Percentiles rank a stretch among this genome's conserved stretches.
These are phyloP conservation scores for Claviceps digitariae DNA, from an alignment of 2,329 filamentous ascomycete genomes.

Conservation along the genomic window DNA sequence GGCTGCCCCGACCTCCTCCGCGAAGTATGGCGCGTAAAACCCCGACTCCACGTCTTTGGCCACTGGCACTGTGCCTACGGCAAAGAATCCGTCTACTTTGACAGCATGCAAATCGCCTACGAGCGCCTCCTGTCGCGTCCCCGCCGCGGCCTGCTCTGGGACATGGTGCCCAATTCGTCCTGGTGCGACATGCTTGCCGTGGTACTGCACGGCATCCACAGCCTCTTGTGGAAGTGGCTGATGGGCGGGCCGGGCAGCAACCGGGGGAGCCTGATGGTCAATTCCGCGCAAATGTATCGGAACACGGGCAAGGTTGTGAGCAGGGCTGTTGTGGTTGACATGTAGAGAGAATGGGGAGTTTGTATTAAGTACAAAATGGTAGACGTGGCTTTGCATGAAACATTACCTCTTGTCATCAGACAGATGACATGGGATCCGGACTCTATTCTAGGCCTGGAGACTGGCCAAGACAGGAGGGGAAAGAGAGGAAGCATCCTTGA, in stretches of 20 bases:
- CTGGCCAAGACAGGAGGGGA: too few relatives aligned
- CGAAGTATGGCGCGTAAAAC: conserved; percentile 63
- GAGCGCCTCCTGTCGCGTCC: conserved; percentile 45
- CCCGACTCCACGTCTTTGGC: conserved; percentile 68
- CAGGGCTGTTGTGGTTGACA: conserved; percentile 23
- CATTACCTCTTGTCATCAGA: too few relatives aligned
- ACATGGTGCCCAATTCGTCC: conserved; percentile 29
- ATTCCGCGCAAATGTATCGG: conserved; percentile 42
- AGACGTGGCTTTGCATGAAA: neutral
- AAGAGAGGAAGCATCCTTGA: too few relatives aligned
- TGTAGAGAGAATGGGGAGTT: conserved; percentile 7
- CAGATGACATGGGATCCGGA: too few relatives aligned
- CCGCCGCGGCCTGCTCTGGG: conserved; percentile 28
- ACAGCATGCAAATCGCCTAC: conserved; percentile 57
- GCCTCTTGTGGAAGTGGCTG: conserved; percentile 41
- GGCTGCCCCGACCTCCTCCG: conserved; percentile 58
- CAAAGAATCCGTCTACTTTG: conserved; percentile 57
- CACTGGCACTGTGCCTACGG: conserved; percentile 72
- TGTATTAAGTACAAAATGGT: neutral
- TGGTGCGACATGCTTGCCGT: conserved; percentile 35
- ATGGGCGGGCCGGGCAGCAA: conserved; percentile 39
- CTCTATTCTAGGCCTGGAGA: too few relatives aligned
- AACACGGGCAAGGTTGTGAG: conserved; percentile 35
- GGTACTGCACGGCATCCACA: conserved; percentile 30
- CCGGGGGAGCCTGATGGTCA: conserved; percentile 39